phyloP scores from a whole-genome alignment of 2,329 filamentous ascomycete species.

The Leptoxyphium fumago region DNA sequence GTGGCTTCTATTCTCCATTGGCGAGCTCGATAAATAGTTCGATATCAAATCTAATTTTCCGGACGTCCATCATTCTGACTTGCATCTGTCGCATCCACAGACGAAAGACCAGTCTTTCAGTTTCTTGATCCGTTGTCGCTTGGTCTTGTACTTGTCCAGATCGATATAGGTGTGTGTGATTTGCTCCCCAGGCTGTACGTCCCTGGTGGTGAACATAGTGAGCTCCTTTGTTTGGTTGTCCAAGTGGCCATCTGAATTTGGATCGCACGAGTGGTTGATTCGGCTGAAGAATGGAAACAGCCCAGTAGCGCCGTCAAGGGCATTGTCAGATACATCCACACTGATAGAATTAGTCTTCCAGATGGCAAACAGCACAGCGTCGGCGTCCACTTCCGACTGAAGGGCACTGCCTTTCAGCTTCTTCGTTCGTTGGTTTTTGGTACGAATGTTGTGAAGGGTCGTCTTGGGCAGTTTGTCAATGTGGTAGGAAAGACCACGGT shows the following conservation, averaged over 20 bases:
- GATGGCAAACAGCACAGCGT: neutral
- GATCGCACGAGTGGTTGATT: neutral
- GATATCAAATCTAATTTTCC: too few species aligned
- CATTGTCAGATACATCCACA: neutral
- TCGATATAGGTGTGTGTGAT: neutral
- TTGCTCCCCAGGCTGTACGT: neutral
- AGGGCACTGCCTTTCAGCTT: neutral
- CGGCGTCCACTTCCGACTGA: neutral
- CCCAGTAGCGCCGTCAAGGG: neutral
- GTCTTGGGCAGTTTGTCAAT: neutral
- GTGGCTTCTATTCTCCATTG: too few species aligned
- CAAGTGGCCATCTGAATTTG: neutral
- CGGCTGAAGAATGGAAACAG: neutral
- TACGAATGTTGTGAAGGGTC: neutral
- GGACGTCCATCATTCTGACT: neutral
- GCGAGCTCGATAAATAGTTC: too few species aligned
- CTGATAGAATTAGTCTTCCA: neutral
- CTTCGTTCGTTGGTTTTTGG: neutral
- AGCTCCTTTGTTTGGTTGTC: neutral
- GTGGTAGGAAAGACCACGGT: neutral
- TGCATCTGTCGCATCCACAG: neutral
- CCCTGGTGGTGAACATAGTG: neutral
- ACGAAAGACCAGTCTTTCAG: neutral
- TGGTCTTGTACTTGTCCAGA: neutral
- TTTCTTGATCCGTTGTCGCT: neutral